Conservation (phyloP, 805 yeast species). For the Komagataella kurtzmanii region DNA sequence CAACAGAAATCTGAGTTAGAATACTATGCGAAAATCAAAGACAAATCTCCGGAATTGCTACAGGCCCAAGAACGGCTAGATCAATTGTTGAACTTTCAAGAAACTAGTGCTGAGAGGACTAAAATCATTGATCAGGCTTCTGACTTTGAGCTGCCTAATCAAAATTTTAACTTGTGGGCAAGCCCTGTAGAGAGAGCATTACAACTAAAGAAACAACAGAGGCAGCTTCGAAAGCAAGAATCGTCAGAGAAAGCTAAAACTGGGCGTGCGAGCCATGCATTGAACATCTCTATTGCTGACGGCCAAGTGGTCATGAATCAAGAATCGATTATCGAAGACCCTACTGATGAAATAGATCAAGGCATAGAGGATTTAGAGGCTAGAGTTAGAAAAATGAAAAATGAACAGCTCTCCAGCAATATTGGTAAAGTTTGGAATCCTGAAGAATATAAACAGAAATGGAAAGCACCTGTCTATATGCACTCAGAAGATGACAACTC, state of each 20-base stretch:
- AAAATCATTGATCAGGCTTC: constrained; percentile 86
- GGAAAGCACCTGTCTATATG: neutral
- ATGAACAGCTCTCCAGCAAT: constrained; percentile 8
- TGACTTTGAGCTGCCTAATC: constrained; percentile 57
- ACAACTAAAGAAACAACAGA: constrained; percentile 77
- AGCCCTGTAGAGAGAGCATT: constrained; percentile 79
- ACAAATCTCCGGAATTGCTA: constrained; percentile 41
- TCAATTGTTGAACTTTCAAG: constrained; percentile 67
- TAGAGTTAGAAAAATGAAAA: neutral
- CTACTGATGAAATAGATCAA: constrained; percentile 15
- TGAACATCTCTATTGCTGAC: constrained; percentile 67
- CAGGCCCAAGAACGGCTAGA: constrained; percentile 68
- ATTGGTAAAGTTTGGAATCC: constrained; percentile 17
- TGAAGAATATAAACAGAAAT: constrained; percentile 20
- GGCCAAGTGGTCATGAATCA: constrained; percentile 68
- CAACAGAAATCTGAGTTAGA: constrained; percentile 30
- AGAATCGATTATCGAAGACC: constrained; percentile 13
- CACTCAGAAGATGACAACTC: constrained; percentile 14
- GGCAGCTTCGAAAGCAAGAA: constrained; percentile 51
- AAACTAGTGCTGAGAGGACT: constrained; percentile 80
- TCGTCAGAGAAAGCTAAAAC: constrained; percentile 39
- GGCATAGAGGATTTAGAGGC: constrained; percentile 7
- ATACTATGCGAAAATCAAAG: constrained; percentile 23
- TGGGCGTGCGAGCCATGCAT: constrained; percentile 64
- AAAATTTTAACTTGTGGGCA: constrained; percentile 65